Conservation (phyloP, 768 basidiomycete species). For the Gyrodon lividus region DNA sequence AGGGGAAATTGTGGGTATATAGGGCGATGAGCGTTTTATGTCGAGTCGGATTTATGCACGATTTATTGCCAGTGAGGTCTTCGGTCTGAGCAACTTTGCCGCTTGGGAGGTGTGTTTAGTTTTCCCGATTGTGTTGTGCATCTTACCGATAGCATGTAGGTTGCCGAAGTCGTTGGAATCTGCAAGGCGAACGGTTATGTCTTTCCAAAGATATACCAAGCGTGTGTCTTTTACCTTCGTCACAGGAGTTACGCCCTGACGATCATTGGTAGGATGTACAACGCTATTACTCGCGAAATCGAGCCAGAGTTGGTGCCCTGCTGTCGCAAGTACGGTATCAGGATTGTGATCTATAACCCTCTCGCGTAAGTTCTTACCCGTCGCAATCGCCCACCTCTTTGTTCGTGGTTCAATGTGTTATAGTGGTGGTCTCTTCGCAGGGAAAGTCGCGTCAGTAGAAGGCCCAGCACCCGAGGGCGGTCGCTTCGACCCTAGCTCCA, state of each 20-base stretch:
- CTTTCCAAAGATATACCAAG: slow-evolving; percentile 55
- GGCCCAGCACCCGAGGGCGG: slow-evolving; percentile 35
- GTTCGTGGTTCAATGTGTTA: neutral
- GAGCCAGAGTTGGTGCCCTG: slow-evolving; percentile 54
- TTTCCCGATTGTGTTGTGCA: neutral
- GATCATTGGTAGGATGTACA: slow-evolving; percentile 40
- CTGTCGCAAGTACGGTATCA: slow-evolving; percentile 55
- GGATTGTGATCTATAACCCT: slow-evolving; percentile 57
- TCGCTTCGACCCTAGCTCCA: slow-evolving; percentile 40
- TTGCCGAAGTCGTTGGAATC: slow-evolving; percentile 58
- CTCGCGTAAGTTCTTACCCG: slow-evolving; percentile 38
- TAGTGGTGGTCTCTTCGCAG: slow-evolving; percentile 34
- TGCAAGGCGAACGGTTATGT: slow-evolving; percentile 55
- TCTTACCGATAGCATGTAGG: slow-evolving; percentile 27
- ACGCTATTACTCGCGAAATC: slow-evolving; percentile 46
- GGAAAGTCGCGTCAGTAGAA: slow-evolving; percentile 42
- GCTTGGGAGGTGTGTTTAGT: slow-evolving; percentile 48
- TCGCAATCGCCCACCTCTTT: too few species aligned
- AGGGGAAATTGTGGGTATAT: slow-evolving; percentile 51
- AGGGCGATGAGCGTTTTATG: neutral
- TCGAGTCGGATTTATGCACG: neutral
- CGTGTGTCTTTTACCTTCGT: slow-evolving; percentile 31
- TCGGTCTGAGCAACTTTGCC: slow-evolving; percentile 60
- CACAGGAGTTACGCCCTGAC: neutral
- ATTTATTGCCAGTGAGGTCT: slow-evolving; percentile 41